phyloP scores from a whole-genome alignment of 1,284 basidiomycete genomes.

The Apiotrichum domesticum region DNA sequence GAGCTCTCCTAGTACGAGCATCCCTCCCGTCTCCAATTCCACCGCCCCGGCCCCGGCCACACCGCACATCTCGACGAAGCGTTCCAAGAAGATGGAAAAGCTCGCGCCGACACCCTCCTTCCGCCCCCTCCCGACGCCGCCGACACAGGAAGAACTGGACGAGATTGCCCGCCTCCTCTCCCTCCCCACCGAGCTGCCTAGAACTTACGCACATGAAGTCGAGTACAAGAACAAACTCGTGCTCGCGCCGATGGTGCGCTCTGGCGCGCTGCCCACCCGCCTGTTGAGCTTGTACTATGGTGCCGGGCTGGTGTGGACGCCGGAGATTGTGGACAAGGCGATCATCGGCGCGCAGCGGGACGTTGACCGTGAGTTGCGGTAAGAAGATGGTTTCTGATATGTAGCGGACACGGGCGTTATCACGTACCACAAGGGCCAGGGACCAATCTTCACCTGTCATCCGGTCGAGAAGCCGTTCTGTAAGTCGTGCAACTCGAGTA shows the following conservation, averaged over 20 bases:
- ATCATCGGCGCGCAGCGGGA: conserved; percentile 77
- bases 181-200: conserved; percentile 28
- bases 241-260: conserved; percentile 92
- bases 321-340: conserved; percentile 94
- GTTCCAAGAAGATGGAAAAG: background rate
- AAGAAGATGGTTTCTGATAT: conserved; percentile 8
- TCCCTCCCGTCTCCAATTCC: background rate
- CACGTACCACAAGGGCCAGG: conserved; percentile 67
- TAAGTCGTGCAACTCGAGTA: conserved; percentile 16
- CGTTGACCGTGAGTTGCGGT: conserved; percentile 67
- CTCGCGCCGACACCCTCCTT: background rate
- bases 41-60: too few species aligned
- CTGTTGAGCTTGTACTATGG: conserved; percentile 87
- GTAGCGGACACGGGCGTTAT: conserved; percentile 80
- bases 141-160: conserved; percentile 2
- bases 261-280: conserved; percentile 60
- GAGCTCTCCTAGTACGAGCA: background rate
- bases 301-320: conserved; percentile 92
- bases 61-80: too few species aligned
- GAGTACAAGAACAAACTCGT: conserved; percentile 69
- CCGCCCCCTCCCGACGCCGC: background rate
- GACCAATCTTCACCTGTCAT: conserved; percentile 85
- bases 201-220: conserved; percentile 33
- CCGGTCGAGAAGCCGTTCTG: conserved; percentile 84
- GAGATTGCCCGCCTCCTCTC: conserved; percentile 28